Percentiles rank a stretch among this genome's conserved stretches.
phyloP scores from a whole-genome alignment of 2,329 filamentous ascomycete species.

The Magnaporthiopsis poae region DNA sequence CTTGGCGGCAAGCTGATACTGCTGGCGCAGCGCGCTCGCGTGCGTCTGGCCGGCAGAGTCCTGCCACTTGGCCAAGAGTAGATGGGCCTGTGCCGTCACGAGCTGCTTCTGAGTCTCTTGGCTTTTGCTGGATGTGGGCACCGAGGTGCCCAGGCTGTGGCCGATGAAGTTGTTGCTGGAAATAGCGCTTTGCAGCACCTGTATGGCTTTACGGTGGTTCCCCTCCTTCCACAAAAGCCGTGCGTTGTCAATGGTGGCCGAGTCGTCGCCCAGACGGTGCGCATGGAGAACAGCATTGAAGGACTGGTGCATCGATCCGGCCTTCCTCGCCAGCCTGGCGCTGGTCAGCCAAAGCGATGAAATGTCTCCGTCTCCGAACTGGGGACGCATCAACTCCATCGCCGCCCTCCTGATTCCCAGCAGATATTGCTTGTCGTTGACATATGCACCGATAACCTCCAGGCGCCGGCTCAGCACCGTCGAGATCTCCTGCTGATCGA shows the following conservation, averaged over 20 bases:
- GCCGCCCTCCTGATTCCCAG: constrained; percentile 75
- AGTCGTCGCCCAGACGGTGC: constrained; percentile 70
- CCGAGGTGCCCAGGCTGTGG: constrained; percentile 22
- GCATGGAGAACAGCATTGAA: constrained; percentile 92
- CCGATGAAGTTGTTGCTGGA: constrained; percentile 61
- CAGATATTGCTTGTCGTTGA: constrained; percentile 87
- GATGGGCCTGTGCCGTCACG: constrained; percentile 66
- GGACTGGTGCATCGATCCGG: constrained; percentile 72
- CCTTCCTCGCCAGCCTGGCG: constrained; percentile 76
- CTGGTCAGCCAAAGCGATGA: constrained; percentile 78
- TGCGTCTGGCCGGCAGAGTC: constrained; percentile 91
- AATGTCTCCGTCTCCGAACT: constrained; percentile 62
- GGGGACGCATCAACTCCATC: constrained; percentile 65
- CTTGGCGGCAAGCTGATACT: constrained; percentile 74
- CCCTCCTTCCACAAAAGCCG: constrained; percentile 87
- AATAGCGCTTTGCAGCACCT: constrained; percentile 79
- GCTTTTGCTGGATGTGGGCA: constrained; percentile 28
- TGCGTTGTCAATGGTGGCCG: constrained; percentile 88
- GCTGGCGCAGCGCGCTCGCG: constrained; percentile 64
- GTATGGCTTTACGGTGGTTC: constrained; percentile 88
- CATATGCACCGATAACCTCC: constrained; percentile 79
- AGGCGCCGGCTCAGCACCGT: constrained; percentile 63
- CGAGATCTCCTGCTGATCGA: constrained; percentile 33
- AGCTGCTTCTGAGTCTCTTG: constrained; percentile 44
- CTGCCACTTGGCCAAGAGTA: constrained; percentile 92